These are phyloP conservation scores for Eutreptiella sp. DNA, from an alignment of 208 protist species.

Conservation along the genomic window DNA sequence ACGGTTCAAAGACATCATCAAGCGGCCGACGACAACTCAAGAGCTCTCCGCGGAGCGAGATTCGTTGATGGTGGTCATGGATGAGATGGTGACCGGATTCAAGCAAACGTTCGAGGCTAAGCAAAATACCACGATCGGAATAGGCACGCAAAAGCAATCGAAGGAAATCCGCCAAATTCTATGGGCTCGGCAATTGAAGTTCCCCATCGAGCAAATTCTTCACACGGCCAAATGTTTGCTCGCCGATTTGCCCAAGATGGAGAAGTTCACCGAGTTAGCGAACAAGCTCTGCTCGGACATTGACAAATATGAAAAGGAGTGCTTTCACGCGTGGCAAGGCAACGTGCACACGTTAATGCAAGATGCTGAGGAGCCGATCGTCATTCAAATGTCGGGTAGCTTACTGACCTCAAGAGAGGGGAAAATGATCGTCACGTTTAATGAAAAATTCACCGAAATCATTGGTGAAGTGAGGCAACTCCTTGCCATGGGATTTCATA, in stretches of 20 bases:
- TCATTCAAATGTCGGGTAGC: conserved; percentile 20
- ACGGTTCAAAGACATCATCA: conserved; percentile 66
- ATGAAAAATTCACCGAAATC: conserved; percentile 72
- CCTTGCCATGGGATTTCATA: conserved; percentile 54
- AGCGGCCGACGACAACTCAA: conserved; percentile 65
- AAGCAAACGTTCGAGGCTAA: conserved; percentile 74
- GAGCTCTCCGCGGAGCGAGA: conserved; percentile 72
- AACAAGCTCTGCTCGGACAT: conserved; percentile 64
- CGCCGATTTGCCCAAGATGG: conserved; percentile 55
- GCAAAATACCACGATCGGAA: conserved; percentile 54
- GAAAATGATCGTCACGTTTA: conserved; percentile 71
- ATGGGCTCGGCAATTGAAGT: conserved; percentile 72
- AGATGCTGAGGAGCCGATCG: conserved; percentile 62
- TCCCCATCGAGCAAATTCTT: conserved; percentile 63
- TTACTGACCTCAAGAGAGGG: too few species aligned
- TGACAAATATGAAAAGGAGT: conserved; percentile 72
- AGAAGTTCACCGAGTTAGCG: conserved; percentile 49
- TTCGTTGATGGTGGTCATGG: conserved; percentile 65
- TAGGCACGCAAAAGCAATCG: conserved; percentile 32
- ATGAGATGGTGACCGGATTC: conserved; percentile 67
- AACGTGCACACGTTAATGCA: conserved; percentile 67
- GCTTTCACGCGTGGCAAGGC: conserved; percentile 60
- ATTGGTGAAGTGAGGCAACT: conserved; percentile 77
- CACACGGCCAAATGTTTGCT: conserved; percentile 65
- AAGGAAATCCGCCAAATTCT: conserved; percentile 79